These are phyloP conservation scores for Pinus albicaulis DNA, from an alignment of 75 land plant species.

Conservation along the genomic window DNA sequence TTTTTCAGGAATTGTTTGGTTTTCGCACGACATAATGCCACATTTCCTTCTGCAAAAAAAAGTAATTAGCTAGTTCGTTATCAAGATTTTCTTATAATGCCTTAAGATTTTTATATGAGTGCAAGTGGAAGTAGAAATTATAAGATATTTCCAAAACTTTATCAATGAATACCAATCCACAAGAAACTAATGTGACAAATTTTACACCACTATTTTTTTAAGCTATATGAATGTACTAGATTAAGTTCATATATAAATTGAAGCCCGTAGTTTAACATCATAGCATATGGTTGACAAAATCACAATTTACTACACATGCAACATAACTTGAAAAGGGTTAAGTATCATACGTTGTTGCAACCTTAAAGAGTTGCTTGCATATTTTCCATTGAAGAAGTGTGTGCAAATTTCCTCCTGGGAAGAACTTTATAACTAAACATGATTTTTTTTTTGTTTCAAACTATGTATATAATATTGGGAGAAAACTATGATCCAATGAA, in stretches of 20 bases:
- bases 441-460: conserved; percentile 67
- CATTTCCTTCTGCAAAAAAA: no score
- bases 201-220: no score
- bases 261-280: background rate
- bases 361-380: conserved; percentile 56
- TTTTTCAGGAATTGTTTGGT: no score
- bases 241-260: background rate
- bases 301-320: background rate
- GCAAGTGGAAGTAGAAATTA: no score
- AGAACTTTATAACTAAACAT: conserved; percentile 70
- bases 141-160: no score
- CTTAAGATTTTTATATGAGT: background rate
- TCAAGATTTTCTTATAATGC: background rate
- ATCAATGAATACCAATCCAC: no score
- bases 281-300: background rate
- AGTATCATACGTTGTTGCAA: conserved; percentile 57
- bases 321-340: no score
- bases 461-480: conserved; percentile 63
- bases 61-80: no score
- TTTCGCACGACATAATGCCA: background rate
- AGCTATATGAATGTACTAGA: no score
- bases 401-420: conserved; percentile 73
- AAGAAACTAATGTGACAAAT: no score
- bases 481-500: conserved; percentile 70
- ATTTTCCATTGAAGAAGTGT: conserved; percentile 58